phyloP scores from a whole-genome alignment of 345 rosid species.

The Pelargonium nanum region DNA sequence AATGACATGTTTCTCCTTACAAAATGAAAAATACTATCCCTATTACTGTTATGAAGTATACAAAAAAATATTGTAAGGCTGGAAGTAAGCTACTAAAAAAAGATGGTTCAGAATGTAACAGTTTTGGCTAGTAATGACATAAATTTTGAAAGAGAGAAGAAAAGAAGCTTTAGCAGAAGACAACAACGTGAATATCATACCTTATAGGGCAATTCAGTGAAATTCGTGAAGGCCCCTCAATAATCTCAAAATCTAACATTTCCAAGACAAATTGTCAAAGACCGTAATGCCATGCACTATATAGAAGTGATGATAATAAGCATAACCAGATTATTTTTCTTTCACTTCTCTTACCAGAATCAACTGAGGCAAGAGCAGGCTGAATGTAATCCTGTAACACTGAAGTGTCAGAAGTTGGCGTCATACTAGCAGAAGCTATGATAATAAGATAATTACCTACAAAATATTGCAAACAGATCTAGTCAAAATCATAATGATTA shows the following conservation, averaged over 20 bases:
- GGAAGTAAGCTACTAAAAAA: no score
- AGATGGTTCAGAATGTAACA: no score
- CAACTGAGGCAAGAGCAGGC: slow-evolving; percentile 1
- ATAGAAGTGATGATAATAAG: not conserved
- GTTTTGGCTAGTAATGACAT: no score
- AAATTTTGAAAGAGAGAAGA: not conserved
- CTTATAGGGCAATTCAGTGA: slow-evolving; percentile 13
- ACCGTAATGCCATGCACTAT: not conserved
- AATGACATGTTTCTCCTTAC: no score
- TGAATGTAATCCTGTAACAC: slow-evolving; percentile 7
- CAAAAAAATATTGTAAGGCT: no score
- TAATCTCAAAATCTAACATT: slow-evolving; percentile 5
- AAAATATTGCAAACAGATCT: slow-evolving; percentile 1
- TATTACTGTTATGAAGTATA: no score
- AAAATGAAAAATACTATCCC: no score
- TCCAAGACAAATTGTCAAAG: not conserved
- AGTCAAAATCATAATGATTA: not conserved
- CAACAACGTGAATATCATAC: not conserved
- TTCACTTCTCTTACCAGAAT: slow-evolving; percentile 4
- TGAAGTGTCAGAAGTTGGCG: slow-evolving; percentile 4
- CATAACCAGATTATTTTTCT: not conserved
- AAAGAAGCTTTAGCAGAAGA: not conserved
- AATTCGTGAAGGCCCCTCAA: slow-evolving; percentile 5
- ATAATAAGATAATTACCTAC: slow-evolving; percentile 6
- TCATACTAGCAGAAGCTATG: slow-evolving; percentile 6